Evolutionary conservation across 345 rosid genomes (phyloP).

Genomic region (Syzygium jambos): DNA sequence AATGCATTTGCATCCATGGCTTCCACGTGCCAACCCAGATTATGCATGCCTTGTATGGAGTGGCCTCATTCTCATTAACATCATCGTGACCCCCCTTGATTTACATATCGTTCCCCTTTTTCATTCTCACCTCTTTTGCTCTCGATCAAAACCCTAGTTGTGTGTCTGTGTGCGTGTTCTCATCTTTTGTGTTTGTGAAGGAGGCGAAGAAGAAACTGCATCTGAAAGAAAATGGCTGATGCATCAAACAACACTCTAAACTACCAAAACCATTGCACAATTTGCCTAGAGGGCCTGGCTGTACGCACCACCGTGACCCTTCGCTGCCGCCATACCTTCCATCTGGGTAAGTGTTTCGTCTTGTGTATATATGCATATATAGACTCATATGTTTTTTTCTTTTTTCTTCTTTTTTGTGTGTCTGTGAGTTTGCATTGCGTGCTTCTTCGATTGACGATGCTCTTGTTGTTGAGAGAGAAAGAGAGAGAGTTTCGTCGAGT

Average conservation of each 20-base stretch:
- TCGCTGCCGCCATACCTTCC: neutral
- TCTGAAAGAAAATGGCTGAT: neutral
- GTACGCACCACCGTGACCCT: neutral
- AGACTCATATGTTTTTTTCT: neutral
- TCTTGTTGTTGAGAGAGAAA: neutral
- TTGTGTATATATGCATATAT: rapidly evolving
- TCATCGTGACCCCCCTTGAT: neutral
- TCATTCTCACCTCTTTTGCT: neutral
- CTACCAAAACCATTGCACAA: neutral
- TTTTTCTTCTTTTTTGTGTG: neutral
- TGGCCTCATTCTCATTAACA: neutral
- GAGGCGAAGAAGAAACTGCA: neutral
- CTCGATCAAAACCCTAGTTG: neutral
- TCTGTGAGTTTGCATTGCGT: neutral
- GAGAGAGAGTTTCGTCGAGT: neutral
- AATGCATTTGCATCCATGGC: neutral
- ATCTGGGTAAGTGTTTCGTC: neutral
- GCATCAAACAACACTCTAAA: neutral
- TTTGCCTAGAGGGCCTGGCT: neutral
- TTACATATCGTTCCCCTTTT: neutral
- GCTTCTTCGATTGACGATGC: neutral
- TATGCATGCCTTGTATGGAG: neutral
- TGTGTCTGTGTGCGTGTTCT: neutral
- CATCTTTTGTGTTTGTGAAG: neutral
- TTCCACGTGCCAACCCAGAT: neutral